Base-by-base conservation (phyloP, 768 basidiomycete genomes). In the Tephrocybe sp. region DNA sequence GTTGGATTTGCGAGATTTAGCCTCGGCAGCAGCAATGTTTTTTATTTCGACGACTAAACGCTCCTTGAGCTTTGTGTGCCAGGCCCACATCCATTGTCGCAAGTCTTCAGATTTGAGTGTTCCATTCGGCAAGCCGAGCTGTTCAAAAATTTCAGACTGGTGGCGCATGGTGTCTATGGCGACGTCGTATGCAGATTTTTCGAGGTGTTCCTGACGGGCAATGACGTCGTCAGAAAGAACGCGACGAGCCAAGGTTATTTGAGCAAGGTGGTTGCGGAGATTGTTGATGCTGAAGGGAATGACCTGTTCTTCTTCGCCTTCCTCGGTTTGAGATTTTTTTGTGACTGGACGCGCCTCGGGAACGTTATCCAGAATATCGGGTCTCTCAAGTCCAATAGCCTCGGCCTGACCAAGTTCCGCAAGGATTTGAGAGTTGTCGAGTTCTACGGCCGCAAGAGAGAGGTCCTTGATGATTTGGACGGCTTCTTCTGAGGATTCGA, bases 181-280 rank as follows among this genome's bases (percentile, higher is more conserved):
- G 32, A 90, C 84, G 20, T 92, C 89, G 65, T 91, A 92, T 4
- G 88, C 90, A 2, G 90, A 89, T 39, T 86, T 80, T 66, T 96
- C 93, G 4, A 95, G 78, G 6, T 91, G 73, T 55, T 84, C 84
- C 65, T 96, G 92, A 1, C 92, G 87, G 0, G 82, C 73, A 13
- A 78, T 69, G n/a, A 84, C 65, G 57, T 92, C 87, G 49, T 84
- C 79, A 0, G 82, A 74, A 39, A 89, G 74, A 5, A 87, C 72
- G 2, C 78, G 75, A 32, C 84, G 80, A 2, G 85, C 82, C 47
- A 86, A 74, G 6, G 74, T 68, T n/a, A 87, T 75, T 52, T 82
- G 69, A 2, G 79, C 70, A 16, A 95, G 78, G 60, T 88, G 85
- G 19, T 77, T 77, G 17, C 89, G 83, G 31, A 94, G 75, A 45